A percentile compares a stretch with the other conserved stretches of the same genome.
Evolutionary conservation across 73 alveolate species (phyloP).

Genomic region (Paramecium sexaurelia): DNA sequence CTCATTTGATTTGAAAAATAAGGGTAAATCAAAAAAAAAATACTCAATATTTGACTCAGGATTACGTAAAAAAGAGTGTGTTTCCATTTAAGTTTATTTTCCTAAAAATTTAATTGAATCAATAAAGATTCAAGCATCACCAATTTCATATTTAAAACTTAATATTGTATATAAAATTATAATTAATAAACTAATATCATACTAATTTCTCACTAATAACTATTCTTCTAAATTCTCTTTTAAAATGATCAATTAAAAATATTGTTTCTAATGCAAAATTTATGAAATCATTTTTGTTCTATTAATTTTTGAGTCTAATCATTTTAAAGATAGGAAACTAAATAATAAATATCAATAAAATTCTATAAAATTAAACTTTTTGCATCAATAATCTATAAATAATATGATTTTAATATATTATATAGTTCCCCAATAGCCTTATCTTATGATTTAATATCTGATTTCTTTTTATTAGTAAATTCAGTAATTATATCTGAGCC

Average conservation of each 20-base stretch:
- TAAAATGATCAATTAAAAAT: not conserved
- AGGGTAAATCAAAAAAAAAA: not conserved
- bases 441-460: not conserved
- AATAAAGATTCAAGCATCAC: not conserved
- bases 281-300: not conserved
- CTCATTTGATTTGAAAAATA: not conserved
- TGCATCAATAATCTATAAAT: not conserved
- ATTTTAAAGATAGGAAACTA: not conserved
- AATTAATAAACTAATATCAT: not conserved
- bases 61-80: not conserved
- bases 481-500: not conserved
- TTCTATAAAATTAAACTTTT: not conserved
- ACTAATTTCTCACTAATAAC: not conserved
- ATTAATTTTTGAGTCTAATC: not conserved
- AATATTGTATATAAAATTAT: not conserved
- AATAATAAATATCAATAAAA: not conserved
- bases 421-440: not conserved
- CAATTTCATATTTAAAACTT: not conserved
- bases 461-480: not conserved
- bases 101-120: not conserved
- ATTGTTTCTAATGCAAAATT: not conserved
- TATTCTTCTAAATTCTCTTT: constrained; percentile 19
- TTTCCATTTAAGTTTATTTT: not conserved
- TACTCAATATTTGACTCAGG: not conserved
- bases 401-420: not conserved